These are phyloP conservation scores for Globisporangium spiculum DNA, from an alignment of 352 stramenopile genomes.

Conservation along the genomic window DNA sequence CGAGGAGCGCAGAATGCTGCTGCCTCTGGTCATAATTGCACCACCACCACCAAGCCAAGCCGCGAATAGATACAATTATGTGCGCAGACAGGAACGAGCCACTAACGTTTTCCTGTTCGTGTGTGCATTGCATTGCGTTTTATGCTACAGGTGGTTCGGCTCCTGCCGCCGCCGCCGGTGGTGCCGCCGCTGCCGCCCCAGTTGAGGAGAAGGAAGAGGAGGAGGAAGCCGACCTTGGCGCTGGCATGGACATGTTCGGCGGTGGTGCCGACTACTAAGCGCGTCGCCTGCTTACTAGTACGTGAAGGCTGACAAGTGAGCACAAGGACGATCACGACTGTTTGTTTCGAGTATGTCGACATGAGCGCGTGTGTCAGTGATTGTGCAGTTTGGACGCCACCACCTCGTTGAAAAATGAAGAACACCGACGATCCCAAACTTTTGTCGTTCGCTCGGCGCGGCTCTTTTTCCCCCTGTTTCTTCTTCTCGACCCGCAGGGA, in stretches of 20 bases:
- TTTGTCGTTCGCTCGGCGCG: constrained; percentile 8
- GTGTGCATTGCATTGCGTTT: constrained; percentile 12
- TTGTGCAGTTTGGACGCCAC: not conserved
- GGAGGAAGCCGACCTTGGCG: constrained; percentile 81
- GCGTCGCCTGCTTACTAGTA: constrained; percentile 7
- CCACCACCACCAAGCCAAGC: not conserved
- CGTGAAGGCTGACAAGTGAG: constrained; percentile 4
- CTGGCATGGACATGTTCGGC: constrained; percentile 87
- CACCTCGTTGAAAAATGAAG: constrained; percentile 12
- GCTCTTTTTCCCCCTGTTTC: not conserved
- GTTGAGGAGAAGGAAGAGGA: constrained; percentile 84
- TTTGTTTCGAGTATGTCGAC: constrained; percentile 1
- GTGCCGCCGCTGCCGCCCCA: constrained; percentile 37
- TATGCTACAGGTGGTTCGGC: constrained; percentile 44
- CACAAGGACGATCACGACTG: not conserved
- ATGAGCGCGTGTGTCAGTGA: not conserved
- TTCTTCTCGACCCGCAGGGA: not conserved
- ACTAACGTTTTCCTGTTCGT: constrained; percentile 5
- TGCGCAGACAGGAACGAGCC: not conserved
- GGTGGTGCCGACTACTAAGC: constrained; percentile 84
- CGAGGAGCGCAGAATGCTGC: not conserved
- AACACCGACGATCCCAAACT: constrained; percentile 14
- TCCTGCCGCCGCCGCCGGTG: constrained; percentile 45
- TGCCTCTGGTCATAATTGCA: not conserved
- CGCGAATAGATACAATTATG: not conserved